These are phyloP conservation scores for Aspergillus fructus DNA, from an alignment of 2,329 filamentous ascomycete genomes.

Conservation along the genomic window DNA sequence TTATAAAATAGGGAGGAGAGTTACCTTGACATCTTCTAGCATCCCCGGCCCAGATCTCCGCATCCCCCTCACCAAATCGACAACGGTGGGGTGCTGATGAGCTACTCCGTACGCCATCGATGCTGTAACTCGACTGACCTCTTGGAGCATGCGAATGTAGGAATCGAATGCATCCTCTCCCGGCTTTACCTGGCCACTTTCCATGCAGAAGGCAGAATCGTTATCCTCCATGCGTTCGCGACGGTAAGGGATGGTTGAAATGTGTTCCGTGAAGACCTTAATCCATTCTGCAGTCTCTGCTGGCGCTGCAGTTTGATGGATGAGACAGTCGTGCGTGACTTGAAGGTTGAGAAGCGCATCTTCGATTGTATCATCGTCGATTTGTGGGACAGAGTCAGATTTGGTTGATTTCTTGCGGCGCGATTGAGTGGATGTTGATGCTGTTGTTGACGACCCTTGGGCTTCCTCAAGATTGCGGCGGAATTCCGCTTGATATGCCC, in stretches of 20 bases:
- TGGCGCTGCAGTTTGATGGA: slow-evolving; percentile 65
- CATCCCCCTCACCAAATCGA: slow-evolving; percentile 60
- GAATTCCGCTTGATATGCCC: slow-evolving; percentile 66
- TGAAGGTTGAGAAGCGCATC: slow-evolving; percentile 70
- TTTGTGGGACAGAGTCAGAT: slow-evolving; percentile 40
- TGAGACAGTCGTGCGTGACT: slow-evolving; percentile 63
- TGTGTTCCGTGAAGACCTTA: slow-evolving; percentile 71
- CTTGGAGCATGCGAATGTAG: slow-evolving; percentile 73
- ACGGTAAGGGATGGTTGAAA: slow-evolving; percentile 73
- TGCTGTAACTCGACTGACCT: slow-evolving; percentile 69
- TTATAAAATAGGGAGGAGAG: no score
- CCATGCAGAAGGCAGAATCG: slow-evolving; percentile 70
- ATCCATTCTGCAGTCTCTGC: slow-evolving; percentile 73
- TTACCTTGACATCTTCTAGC: slow-evolving; percentile 59
- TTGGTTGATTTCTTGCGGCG: slow-evolving; percentile 40
- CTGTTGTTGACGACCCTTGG: slow-evolving; percentile 23
- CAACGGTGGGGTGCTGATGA: slow-evolving; percentile 59
- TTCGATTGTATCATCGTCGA: slow-evolving; percentile 69
- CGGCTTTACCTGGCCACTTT: slow-evolving; percentile 70
- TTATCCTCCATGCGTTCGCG: slow-evolving; percentile 49
- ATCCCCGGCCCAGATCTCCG: slow-evolving; percentile 58
- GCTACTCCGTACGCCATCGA: slow-evolving; percentile 70
- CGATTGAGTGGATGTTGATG: slow-evolving; percentile 16
- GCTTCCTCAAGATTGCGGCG: slow-evolving; percentile 47
- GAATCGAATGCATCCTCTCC: slow-evolving; percentile 67